A percentile compares a stretch with the other conserved stretches of the same genome.
These are phyloP conservation scores for Paragyromitra xinjiangensis DNA, from an alignment of 495 filamentous ascomycete species.

Conservation along the genomic window DNA sequence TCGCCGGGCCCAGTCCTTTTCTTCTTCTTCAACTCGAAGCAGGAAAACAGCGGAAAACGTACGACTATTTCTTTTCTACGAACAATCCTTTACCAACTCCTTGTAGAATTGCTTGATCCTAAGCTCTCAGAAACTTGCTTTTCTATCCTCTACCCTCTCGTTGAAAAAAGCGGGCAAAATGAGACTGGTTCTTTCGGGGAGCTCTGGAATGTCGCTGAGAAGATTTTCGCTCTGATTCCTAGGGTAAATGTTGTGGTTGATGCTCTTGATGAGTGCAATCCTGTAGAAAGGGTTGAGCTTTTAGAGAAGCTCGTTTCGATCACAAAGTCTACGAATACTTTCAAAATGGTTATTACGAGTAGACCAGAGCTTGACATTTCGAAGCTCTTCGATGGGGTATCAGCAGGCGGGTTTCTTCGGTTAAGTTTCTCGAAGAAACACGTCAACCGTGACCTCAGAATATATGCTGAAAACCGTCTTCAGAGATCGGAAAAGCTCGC, in stretches of 20 bases:
- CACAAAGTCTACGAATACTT: neutral
- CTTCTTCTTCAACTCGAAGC: slow-evolving; percentile 45
- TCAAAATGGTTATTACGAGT: slow-evolving; percentile 28
- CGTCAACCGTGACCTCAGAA: neutral
- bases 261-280: slow-evolving; percentile 32
- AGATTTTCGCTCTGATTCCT: neutral
- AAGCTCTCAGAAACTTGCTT: slow-evolving; percentile 11
- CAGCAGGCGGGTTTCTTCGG: neutral
- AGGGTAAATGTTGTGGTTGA: slow-evolving; percentile 8
- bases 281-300: neutral
- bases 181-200: slow-evolving; percentile 8
- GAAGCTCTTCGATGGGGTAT: neutral
- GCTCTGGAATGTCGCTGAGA: slow-evolving; percentile 8
- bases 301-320: slow-evolving; percentile 22
- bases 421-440: slow-evolving; percentile 13
- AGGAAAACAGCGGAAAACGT: slow-evolving; percentile 32
- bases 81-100: slow-evolving; percentile 42
- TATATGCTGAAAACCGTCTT: slow-evolving; percentile 10
- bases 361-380: slow-evolving; percentile 28
- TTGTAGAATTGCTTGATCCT: slow-evolving; percentile 3
- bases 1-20: neutral
- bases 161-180: slow-evolving; percentile 19
- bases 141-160: slow-evolving; percentile 11
- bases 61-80: slow-evolving; percentile 33
- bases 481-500: slow-evolving; percentile 8